phyloP scores from a whole-genome alignment of 768 basidiomycete genomes.

The Mycena vulgaris region DNA sequence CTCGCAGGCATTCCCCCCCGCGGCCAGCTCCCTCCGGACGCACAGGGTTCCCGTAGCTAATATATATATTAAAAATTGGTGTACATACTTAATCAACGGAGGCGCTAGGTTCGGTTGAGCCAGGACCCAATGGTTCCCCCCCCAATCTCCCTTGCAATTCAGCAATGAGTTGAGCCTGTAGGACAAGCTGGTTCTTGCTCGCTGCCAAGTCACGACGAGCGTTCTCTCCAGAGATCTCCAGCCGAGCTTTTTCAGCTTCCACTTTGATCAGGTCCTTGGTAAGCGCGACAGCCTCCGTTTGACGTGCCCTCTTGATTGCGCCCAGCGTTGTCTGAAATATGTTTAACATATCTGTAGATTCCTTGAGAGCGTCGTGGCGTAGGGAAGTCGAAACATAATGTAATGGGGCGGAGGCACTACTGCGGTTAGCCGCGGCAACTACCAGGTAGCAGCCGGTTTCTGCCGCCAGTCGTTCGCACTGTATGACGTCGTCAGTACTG shows the following conservation, averaged over 20 bases:
- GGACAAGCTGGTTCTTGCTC: neutral
- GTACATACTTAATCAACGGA: too few species aligned
- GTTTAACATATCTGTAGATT: neutral
- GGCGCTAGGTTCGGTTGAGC: too few species aligned
- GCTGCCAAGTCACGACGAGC: neutral
- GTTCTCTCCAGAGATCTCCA: neutral
- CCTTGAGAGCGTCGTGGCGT: neutral
- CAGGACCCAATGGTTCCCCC: neutral
- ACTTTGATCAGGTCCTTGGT: neutral
- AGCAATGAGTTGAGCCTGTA: neutral
- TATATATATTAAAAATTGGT: too few species aligned
- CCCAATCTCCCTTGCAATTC: neutral
- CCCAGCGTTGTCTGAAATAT: neutral
- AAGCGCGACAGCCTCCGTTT: neutral
- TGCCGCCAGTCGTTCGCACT: neutral
- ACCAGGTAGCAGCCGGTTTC: neutral
- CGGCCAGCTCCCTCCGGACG: too few species aligned
- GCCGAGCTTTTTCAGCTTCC: neutral
- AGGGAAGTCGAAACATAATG: neutral
- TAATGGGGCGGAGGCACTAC: neutral
- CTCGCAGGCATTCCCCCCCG: too few species aligned
- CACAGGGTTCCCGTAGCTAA: too few species aligned
- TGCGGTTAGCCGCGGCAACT: neutral
- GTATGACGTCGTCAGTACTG: neutral
- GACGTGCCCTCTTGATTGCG: neutral